These are phyloP conservation scores for Podosphaera aphanis DNA, from an alignment of 2,329 filamentous ascomycete genomes.

Conservation along the genomic window DNA sequence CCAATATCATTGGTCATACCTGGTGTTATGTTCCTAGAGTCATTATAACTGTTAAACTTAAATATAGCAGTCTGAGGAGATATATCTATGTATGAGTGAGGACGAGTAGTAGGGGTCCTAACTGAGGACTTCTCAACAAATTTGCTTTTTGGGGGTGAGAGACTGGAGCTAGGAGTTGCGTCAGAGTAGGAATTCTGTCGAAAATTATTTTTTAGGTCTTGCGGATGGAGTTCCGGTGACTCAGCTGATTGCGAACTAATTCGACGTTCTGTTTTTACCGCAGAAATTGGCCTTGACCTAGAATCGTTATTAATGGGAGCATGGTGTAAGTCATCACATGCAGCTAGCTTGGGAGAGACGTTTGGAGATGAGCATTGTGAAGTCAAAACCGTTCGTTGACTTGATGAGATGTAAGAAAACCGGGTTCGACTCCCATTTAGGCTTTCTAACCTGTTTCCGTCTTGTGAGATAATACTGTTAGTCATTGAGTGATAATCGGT, in stretches of 20 bases:
- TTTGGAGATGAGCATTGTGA: slow-evolving; percentile 34
- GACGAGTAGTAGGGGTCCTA: no score
- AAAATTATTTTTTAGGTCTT: slow-evolving; percentile 5
- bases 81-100: no score
- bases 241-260: slow-evolving; percentile 13
- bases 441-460: slow-evolving; percentile 32
- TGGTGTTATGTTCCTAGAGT: no score
- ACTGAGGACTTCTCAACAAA: no score
- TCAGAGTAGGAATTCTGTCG: slow-evolving; percentile 7
- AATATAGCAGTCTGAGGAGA: no score
- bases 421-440: slow-evolving; percentile 32
- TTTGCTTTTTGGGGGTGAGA: no score
- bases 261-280: slow-evolving; percentile 12
- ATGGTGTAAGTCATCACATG: slow-evolving; percentile 11
- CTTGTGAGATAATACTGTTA: slow-evolving; percentile 32
- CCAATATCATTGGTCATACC: no score
- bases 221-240: slow-evolving; percentile 4
- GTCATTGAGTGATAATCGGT: slow-evolving; percentile 31
- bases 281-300: slow-evolving; percentile 10
- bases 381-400: slow-evolving; percentile 34
- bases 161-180: neutral
- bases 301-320: slow-evolving; percentile 7
- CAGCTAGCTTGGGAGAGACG: slow-evolving; percentile 30
- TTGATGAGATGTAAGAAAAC: slow-evolving; percentile 35
- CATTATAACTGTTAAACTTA: no score